These are phyloP conservation scores for Plasmopara muralis DNA, from an alignment of 352 stramenopile genomes.

Conservation along the genomic window DNA sequence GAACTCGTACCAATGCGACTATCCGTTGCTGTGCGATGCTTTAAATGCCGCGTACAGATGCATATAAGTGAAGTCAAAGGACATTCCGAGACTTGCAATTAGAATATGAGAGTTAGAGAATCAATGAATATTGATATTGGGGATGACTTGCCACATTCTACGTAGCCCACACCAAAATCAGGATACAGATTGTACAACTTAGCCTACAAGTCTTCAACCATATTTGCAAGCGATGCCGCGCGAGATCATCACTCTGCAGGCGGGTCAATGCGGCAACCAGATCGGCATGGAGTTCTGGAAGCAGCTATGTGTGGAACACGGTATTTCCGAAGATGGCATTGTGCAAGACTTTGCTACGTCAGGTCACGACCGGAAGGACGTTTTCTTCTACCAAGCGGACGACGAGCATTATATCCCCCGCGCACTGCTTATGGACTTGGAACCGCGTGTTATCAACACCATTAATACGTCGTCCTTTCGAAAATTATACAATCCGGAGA, in stretches of 20 bases:
- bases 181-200: too few species aligned
- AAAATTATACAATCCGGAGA: slow-evolving; percentile 99
- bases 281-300: slow-evolving; percentile 99
- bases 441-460: slow-evolving; percentile 91
- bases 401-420: slow-evolving; percentile 98
- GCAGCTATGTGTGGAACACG: slow-evolving; percentile 97
- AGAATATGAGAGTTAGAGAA: background rate
- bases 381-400: slow-evolving; percentile 99
- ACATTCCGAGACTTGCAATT: slow-evolving; percentile 36
- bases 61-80: slow-evolving; percentile 26
- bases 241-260: slow-evolving; percentile 99
- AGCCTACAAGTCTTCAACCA: too few species aligned
- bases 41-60: slow-evolving; percentile 29
- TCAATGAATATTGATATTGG: too few species aligned
- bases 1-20: background rate
- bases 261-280: slow-evolving; percentile 99
- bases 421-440: slow-evolving; percentile 97
- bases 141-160: too few species aligned
- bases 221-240: slow-evolving; percentile 71
- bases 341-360: slow-evolving; percentile 91
- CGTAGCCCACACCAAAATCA: too few species aligned
- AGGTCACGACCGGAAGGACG: slow-evolving; percentile 97
- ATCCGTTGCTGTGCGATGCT: slow-evolving; percentile 25
- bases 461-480: slow-evolving; percentile 90
- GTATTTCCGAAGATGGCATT: slow-evolving; percentile 95